Conservation (phyloP, 306 rosid genomes). For the Hippophae gyantsensis region DNA sequence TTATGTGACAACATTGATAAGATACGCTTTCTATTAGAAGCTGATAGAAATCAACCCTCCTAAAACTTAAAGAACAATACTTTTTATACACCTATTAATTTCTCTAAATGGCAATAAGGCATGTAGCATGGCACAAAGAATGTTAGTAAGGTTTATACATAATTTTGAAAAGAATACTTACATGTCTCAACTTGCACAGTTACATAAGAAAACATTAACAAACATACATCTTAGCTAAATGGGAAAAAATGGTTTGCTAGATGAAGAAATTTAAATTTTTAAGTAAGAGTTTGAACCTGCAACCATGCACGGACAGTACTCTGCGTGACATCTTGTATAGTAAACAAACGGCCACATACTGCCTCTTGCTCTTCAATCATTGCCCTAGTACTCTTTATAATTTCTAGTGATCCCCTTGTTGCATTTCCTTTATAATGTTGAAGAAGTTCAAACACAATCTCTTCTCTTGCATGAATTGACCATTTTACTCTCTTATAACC, state of each 20-base stretch:
- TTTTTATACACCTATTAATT: too few relatives aligned
- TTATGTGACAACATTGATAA: background rate
- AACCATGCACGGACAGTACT: conserved; percentile 61
- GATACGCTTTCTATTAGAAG: too few relatives aligned
- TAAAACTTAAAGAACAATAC: too few relatives aligned
- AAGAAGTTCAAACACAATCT: conserved; percentile 63
- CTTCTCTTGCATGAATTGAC: conserved; percentile 70
- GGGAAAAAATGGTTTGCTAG: too few relatives aligned
- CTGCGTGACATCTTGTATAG: conserved; percentile 76
- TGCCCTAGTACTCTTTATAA: conserved; percentile 43
- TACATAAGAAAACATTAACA: too few relatives aligned
- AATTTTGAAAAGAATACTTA: too few relatives aligned
- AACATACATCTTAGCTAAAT: too few relatives aligned
- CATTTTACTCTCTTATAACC: conserved; percentile 83
- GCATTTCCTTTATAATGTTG: conserved; percentile 49
- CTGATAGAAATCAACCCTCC: too few relatives aligned
- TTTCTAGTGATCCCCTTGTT: conserved; percentile 35
- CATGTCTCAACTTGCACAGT: too few relatives aligned
- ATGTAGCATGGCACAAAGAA: too few relatives aligned
- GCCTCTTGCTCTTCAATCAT: conserved; percentile 76
- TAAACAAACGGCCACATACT: conserved; percentile 56
- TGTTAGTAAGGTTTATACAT: too few relatives aligned
- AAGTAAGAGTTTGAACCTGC: conserved; percentile 35
- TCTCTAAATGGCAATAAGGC: too few relatives aligned
- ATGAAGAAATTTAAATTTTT: background rate